Evolutionary conservation across 208 protist genomes (phyloP).

Genomic region (Leishmania amazonensis): DNA sequence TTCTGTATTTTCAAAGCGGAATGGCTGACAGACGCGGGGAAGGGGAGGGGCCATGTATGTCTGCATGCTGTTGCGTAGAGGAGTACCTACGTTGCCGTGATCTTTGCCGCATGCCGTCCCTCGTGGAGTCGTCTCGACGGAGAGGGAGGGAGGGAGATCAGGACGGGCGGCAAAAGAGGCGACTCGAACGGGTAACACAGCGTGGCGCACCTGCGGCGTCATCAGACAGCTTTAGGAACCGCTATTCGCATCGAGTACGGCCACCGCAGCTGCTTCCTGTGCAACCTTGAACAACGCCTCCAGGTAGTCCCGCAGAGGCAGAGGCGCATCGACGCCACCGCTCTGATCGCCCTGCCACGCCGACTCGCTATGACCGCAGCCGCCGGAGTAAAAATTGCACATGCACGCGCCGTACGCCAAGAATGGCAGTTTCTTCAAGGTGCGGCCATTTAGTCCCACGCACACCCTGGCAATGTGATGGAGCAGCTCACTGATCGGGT

Average conservation of each 20-base stretch:
- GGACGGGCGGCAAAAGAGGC: neutral
- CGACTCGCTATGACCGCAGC: neutral
- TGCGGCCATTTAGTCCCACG: constrained; percentile 89
- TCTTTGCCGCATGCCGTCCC: neutral
- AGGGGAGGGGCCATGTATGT: neutral
- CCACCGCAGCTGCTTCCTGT: constrained; percentile 1
- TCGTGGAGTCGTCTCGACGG: neutral
- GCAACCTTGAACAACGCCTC: constrained; percentile 17
- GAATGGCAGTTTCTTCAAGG: constrained; percentile 93
- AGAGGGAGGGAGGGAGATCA: neutral
- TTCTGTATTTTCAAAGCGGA: neutral
- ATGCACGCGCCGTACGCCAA: constrained; percentile 61
- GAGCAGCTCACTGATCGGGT: neutral
- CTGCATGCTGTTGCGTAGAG: neutral
- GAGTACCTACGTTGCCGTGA: neutral
- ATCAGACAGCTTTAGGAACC: neutral
- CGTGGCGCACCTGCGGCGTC: neutral
- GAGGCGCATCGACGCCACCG: neutral
- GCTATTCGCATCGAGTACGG: neutral
- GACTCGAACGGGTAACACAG: neutral
- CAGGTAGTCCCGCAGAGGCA: constrained; percentile 12
- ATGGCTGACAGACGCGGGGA: neutral
- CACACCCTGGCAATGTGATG: constrained; percentile 44
- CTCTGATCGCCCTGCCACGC: neutral
- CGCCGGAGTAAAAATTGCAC: neutral